These are phyloP conservation scores for Euphrasia arctica DNA, from an alignment of 305 asterid species.

Conservation along the genomic window DNA sequence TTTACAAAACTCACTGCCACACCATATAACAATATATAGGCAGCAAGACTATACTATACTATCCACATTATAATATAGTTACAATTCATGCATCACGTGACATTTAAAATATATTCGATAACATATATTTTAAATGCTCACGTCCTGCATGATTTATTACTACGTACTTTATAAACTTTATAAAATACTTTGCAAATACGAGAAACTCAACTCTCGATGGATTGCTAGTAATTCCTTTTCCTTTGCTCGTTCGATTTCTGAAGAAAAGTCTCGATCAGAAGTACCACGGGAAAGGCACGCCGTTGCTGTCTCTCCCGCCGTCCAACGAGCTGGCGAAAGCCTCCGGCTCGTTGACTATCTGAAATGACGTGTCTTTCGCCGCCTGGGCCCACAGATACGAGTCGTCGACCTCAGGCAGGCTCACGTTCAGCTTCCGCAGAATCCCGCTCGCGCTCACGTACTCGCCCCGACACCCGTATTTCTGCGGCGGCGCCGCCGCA, in stretches of 20 bases:
- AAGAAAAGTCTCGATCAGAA: not conserved
- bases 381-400: constrained; percentile 78
- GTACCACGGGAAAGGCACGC: constrained; percentile 29
- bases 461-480: constrained; percentile 16
- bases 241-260: not conserved
- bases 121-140: too few species aligned
- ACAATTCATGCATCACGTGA: too few species aligned
- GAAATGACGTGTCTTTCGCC: constrained; percentile 44
- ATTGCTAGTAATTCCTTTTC: not conserved
- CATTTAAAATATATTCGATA: too few species aligned
- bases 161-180: not conserved
- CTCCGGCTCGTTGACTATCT: constrained; percentile 48
- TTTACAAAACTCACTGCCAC: too few species aligned
- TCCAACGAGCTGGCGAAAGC: constrained; percentile 33
- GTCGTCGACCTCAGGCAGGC: constrained; percentile 63
- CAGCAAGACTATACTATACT: too few species aligned
- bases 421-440: constrained; percentile 32
- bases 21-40: too few species aligned
- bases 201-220: not conserved
- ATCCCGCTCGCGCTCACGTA: constrained; percentile 31
- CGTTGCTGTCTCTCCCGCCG: constrained; percentile 21
- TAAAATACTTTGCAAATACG: not conserved
- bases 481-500: not conserved
- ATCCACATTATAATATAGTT: too few species aligned
- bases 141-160: too few species aligned